These are phyloP conservation scores for Porpolomopsis calyptriformis DNA, from an alignment of 768 basidiomycete species.

Conservation along the genomic window DNA sequence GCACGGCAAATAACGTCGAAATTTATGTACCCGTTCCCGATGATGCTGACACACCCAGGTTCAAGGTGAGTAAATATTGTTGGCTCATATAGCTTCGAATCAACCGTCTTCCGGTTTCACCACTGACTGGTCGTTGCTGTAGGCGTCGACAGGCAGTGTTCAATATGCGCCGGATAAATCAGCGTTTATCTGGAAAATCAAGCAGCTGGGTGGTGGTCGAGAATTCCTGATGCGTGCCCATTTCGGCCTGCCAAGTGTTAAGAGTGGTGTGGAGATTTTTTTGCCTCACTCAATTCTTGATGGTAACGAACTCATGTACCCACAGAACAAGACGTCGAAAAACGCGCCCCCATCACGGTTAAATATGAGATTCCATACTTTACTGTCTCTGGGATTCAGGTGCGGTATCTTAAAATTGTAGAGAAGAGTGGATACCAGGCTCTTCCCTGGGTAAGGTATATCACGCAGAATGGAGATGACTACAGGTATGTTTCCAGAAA, in stretches of 20 bases:
- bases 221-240: constrained; percentile 99
- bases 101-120: not conserved
- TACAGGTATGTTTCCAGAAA: constrained; percentile 48
- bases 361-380: constrained; percentile 99
- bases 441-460: constrained; percentile 91
- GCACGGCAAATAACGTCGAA: constrained; percentile 97
- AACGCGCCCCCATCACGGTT: constrained; percentile 90
- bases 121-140: not conserved
- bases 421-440: constrained; percentile 98
- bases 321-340: constrained; percentile 67
- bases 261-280: constrained; percentile 53
- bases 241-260: constrained; percentile 91
- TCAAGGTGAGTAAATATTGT: constrained; percentile 46
- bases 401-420: constrained; percentile 95
- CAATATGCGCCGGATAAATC: constrained; percentile 98
- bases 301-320: not conserved
- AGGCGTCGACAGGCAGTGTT: constrained; percentile 93
- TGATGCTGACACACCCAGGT: constrained; percentile 96
- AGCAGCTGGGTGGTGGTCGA: constrained; percentile 88
- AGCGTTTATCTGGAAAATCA: constrained; percentile 99
- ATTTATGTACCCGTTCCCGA: constrained; percentile 98
- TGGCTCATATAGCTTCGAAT: not conserved
- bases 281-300: not conserved
- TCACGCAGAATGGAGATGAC: constrained; percentile 86
- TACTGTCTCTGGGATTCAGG: constrained; percentile 95